These are phyloP conservation scores for Jacaranda mimosifolia DNA, from an alignment of 257 asterid genomes.

Conservation along the genomic window DNA sequence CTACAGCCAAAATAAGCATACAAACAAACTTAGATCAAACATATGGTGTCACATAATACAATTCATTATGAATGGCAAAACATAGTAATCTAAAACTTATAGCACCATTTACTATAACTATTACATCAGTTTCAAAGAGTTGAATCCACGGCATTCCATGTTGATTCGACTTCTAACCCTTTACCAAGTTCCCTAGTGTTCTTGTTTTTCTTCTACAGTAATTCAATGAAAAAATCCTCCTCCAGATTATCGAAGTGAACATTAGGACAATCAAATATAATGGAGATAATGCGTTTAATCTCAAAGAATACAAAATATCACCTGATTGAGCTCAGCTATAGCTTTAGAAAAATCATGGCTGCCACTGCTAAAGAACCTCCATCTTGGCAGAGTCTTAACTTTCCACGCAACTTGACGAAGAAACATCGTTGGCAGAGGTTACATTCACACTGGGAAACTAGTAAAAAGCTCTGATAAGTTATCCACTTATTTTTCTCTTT, in stretches of 20 bases:
- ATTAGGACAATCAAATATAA: not conserved
- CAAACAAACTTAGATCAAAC: constrained; percentile 5
- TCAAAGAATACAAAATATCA: constrained; percentile 27
- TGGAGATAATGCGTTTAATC: not conserved
- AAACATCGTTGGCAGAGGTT: constrained; percentile 50
- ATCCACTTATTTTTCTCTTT: constrained; percentile 20
- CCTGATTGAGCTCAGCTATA: constrained; percentile 86
- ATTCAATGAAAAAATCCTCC: not conserved
- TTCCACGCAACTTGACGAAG: constrained; percentile 47
- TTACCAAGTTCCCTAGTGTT: too few relatives aligned
- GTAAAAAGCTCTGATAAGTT: not conserved
- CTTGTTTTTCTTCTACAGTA: not conserved
- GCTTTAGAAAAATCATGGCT: constrained; percentile 57
- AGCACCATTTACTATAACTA: not conserved
- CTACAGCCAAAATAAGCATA: constrained; percentile 42
- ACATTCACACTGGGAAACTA: constrained; percentile 18
- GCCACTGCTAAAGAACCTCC: constrained; percentile 55
- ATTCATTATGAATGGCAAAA: not conserved
- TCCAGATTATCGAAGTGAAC: not conserved
- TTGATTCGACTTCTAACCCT: too few relatives aligned
- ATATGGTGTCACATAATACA: not conserved
- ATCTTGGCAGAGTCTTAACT: constrained; percentile 44
- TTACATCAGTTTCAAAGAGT: not conserved
- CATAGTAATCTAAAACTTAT: constrained; percentile 5
- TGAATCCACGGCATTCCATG: too few relatives aligned